phyloP scores from a whole-genome alignment of 1,139 yeast species.

The Williopsis jadinii region DNA sequence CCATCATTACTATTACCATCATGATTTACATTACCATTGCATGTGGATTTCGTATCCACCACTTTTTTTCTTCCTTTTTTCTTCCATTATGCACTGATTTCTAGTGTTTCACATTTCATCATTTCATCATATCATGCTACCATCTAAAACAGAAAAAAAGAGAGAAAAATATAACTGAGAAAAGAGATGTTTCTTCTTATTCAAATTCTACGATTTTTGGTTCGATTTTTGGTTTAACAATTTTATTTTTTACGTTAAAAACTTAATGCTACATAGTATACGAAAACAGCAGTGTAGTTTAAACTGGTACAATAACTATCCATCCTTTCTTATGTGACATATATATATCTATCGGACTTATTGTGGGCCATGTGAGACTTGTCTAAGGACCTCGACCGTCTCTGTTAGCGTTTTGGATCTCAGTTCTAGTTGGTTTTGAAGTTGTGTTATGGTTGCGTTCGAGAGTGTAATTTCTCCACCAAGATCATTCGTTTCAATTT shows the following conservation, averaged over 20 bases:
- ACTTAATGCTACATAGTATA: not conserved
- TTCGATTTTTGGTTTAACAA: not conserved
- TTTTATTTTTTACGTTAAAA: not conserved
- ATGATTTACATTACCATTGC: not conserved
- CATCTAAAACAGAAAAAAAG: too few relatives aligned
- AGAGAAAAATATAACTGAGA: not conserved
- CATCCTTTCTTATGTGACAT: too few relatives aligned
- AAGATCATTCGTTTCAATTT: slow-evolving; percentile 1
- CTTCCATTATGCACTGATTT: not conserved
- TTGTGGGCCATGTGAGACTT: too few relatives aligned
- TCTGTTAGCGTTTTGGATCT: not conserved
- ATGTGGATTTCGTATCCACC: not conserved
- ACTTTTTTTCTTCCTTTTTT: not conserved
- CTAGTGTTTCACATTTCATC: not conserved
- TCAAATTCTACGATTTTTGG: not conserved
- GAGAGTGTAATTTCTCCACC: not conserved
- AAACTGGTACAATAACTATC: too few relatives aligned
- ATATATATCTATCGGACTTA: too few relatives aligned
- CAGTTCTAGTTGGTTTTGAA: not conserved
- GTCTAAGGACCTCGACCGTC: not conserved
- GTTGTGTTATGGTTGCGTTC: not conserved
- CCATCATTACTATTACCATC: too few relatives aligned
- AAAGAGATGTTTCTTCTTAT: not conserved
- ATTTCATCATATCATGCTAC: too few relatives aligned
- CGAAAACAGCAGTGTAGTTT: too few relatives aligned